phyloP scores from a whole-genome alignment of 2,329 filamentous ascomycete genomes.

The Exophiala calicioides region DNA sequence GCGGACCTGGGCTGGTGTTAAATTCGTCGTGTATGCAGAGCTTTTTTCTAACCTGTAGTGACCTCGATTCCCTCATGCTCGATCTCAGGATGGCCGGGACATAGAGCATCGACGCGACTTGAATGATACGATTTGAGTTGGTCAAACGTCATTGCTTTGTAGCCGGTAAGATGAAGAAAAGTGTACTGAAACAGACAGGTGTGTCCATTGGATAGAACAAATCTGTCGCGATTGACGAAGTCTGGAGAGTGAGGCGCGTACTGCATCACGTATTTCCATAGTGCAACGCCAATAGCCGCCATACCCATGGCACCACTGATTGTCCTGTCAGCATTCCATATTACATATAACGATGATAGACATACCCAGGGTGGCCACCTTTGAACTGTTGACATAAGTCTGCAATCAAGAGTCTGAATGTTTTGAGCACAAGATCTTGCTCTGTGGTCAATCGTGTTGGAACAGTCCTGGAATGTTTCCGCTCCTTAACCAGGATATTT shows the following conservation, averaged over 20 bases:
- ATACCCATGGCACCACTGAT: slow-evolving; percentile 59
- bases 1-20: slow-evolving; percentile 42
- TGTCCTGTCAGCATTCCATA: background rate
- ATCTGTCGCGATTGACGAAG: slow-evolving; percentile 64
- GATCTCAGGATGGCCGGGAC: slow-evolving; percentile 54
- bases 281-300: slow-evolving; percentile 61
- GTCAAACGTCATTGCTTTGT: slow-evolving; percentile 57
- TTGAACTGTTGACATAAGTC: slow-evolving; percentile 71
- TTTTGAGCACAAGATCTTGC: slow-evolving; percentile 57
- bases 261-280: slow-evolving; percentile 65
- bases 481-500: background rate
- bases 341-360: background rate
- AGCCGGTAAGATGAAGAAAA: slow-evolving; percentile 56
- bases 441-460: background rate
- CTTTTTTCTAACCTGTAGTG: slow-evolving; percentile 43
- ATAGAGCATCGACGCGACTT: slow-evolving; percentile 50
- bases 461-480: background rate
- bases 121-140: slow-evolving; percentile 60
- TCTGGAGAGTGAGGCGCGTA: slow-evolving; percentile 58
- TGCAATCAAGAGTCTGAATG: slow-evolving; percentile 64
- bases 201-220: slow-evolving; percentile 64
- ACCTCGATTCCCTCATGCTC: slow-evolving; percentile 59
- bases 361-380: slow-evolving; percentile 67
- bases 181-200: slow-evolving; percentile 58
- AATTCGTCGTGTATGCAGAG: background rate